Base-by-base conservation (phyloP, 345 rosid species). In the Brassica nigra region DNA sequence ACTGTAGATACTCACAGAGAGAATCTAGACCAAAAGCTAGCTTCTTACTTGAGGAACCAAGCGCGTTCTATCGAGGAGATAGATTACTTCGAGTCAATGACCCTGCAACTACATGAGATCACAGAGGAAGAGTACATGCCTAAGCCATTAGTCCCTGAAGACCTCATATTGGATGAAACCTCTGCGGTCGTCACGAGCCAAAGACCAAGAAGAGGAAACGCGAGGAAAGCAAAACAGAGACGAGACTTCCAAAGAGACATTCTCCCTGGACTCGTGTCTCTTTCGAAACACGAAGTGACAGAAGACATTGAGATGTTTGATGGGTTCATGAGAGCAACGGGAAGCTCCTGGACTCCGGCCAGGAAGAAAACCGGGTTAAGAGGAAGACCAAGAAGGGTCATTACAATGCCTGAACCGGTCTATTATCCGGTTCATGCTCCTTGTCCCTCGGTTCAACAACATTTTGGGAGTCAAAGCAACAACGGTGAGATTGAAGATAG, bases 171-270 rank as follows among this genome's bases (percentile, higher is more conserved):
- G 28, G 91, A 86, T 66, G 78, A 76, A n/a, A 34, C 73, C 20
- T 52, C 74, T 20, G 76, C 42, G 57, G 10, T 68, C 55, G 77
- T 61, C 11, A 73, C 67, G 1, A 77, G 84, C 75, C 89, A 76
- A 83, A 80, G 88, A 75, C 86, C 89, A 1, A 81, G 88, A 58
- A 87, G 94, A 79, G 92, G 90, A 62, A 90, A 85, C 49, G 83
- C 92, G 6, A 86, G 91, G 82, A 86, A 90, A 73, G 95, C 90
- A 55, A 90, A 90, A 83, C 95, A 89, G 55, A 81, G 89, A 76
- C 84, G 84, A 84, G 93, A 92, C 80, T 92, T 92, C 63, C 97
- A 89, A 77, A 86, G 92, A 65, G 97, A 92, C 76, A 81, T 87
- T 30, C 91, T 90, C 73, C 94, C 27, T 0, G 84, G 89, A 62